Evolutionary conservation across 768 basidiomycete genomes (phyloP), one percentile per base, ranked within the genome.

Genomic region (Trametes villosa): DNA sequence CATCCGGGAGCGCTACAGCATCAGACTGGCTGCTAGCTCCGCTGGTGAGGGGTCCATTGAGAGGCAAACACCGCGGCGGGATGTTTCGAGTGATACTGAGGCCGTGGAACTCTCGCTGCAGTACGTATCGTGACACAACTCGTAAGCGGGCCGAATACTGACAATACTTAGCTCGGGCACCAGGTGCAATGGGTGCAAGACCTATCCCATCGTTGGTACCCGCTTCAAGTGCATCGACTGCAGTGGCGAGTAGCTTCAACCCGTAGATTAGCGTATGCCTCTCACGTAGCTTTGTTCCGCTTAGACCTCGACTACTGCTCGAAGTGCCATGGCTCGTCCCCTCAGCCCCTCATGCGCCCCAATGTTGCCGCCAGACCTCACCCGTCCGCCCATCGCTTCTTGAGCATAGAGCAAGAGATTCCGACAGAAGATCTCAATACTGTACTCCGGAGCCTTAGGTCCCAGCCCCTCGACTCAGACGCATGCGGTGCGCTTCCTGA

Each of bases 281-380:
- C n/a, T n/a, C n/a, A n/a, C n/a, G n/a, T n/a, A n/a, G n/a, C n/a
- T n/a, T n/a, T n/a, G n/a, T n/a, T n/a, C n/a, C n/a, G n/a, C n/a
- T n/a, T n/a, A n/a, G n/a, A n/a, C n/a, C n/a, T n/a, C n/a, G n/a
- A 53, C 29, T 53, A 53, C 29, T 53, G 53, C 29, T 20, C 26
- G 3, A 31, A 5, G 5, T 53, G 53, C 22, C n/a, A 53, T 22
- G 13, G 36, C 1, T 27, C 26, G 18, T 22, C 40, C 4, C 27
- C 53, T 12, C 27, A 40, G 12, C 31, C 48, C 29, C 33, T 50
- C n/a, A 20, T 22, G 48, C n/a, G 36, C 20, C 31, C 48, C 2
- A 36, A 12, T 27, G 31, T 27, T 13, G 5, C 36, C 31, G 31
- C 9, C 2, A 33, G 31, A 4, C 31, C 20, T 3, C 48, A 50